Evolutionary conservation across 2,329 filamentous ascomycete species (phyloP).

Genomic region (Aspergillus chevalieri): DNA sequence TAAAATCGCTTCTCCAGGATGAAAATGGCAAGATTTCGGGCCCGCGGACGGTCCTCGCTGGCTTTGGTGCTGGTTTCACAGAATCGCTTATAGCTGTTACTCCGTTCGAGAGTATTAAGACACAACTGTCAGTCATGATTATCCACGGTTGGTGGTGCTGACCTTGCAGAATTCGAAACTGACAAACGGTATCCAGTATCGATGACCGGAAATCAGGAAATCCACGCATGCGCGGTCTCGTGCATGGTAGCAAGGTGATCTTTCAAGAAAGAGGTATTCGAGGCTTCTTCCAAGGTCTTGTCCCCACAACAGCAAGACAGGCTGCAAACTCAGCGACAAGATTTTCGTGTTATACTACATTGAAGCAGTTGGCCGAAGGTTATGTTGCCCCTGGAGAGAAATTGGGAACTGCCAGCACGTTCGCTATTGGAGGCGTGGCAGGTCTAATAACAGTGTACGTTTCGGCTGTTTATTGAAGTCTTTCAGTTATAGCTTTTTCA

Average conservation of each 20-base stretch:
- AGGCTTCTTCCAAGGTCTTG: conserved; percentile 95
- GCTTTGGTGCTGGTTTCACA: conserved; percentile 90
- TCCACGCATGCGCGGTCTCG: conserved; percentile 83
- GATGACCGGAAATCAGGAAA: conserved; percentile 85
- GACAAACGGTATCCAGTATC: conserved; percentile 52
- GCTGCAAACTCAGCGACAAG: conserved; percentile 89
- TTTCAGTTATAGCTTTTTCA: neutral
- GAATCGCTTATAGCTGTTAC: conserved; percentile 92
- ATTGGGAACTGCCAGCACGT: conserved; percentile 78
- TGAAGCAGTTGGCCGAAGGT: conserved; percentile 84
- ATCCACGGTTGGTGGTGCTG: neutral
- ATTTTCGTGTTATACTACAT: conserved; percentile 82
- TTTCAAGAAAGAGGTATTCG: conserved; percentile 77
- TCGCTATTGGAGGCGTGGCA: conserved; percentile 81
- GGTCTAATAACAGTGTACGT: conserved; percentile 78
- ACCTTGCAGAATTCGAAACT: neutral
- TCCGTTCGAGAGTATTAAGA: conserved; percentile 97
- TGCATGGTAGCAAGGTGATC: conserved; percentile 84
- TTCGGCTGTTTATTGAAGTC: neutral
- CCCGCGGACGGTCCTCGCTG: conserved; percentile 82
- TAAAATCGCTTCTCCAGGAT: conserved; percentile 77
- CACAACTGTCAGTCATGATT: conserved; percentile 60
- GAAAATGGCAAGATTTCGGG: conserved; percentile 82
- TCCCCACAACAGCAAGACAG: conserved; percentile 89
- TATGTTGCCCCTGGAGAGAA: conserved; percentile 95